phyloP scores from a whole-genome alignment of 345 rosid genomes.

The Hevea brasiliensis region DNA sequence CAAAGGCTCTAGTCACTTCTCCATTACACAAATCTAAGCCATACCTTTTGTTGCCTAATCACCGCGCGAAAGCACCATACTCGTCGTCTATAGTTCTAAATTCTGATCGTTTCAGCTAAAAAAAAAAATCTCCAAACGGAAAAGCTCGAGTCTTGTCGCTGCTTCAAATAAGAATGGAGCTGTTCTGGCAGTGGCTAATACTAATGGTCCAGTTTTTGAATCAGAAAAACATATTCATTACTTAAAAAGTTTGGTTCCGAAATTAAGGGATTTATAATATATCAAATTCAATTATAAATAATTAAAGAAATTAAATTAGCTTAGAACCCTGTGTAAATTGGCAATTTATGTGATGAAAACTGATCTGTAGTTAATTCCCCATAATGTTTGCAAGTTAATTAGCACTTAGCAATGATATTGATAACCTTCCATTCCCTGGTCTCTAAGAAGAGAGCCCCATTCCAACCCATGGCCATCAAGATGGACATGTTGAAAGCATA shows the following conservation, averaged over 20 bases:
- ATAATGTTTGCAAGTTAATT: no score
- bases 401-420: no score
- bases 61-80: constrained; percentile 9
- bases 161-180: constrained; percentile 26
- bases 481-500: no score
- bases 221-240: no score
- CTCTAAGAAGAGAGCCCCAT: no score
- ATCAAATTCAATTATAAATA: constrained; percentile 71
- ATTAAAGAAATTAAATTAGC: constrained; percentile 40
- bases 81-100: not conserved
- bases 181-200: constrained; percentile 18
- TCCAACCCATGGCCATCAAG: no score
- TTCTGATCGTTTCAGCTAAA: not conserved
- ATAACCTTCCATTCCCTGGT: no score
- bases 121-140: not conserved
- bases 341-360: no score
- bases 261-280: constrained; percentile 37
- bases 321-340: no score
- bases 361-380: no score
- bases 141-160: constrained; percentile 22
- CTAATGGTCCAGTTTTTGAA: constrained; percentile 13
- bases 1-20: constrained; percentile 52
- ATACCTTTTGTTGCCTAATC: constrained; percentile 25
- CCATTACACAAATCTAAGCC: constrained; percentile 41
- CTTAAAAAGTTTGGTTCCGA: no score